A percentile compares a stretch with the other conserved stretches of the same genome.
These are phyloP conservation scores for Eucalyptus pumila DNA, from an alignment of 345 rosid genomes.

Conservation along the genomic window DNA sequence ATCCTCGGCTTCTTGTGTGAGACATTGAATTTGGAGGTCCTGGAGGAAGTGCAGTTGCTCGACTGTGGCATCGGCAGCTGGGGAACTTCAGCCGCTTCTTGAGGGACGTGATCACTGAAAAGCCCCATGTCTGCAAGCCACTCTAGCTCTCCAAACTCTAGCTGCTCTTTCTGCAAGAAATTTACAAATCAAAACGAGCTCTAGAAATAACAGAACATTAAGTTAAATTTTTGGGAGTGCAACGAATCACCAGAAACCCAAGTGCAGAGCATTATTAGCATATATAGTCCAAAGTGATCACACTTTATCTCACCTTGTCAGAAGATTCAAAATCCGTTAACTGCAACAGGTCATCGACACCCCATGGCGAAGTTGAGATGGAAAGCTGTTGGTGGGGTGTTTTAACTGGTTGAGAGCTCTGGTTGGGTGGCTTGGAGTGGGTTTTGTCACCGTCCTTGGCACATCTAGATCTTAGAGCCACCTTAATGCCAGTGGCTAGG, in stretches of 20 bases:
- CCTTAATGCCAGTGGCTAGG: conserved; percentile 85
- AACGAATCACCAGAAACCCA: not conserved
- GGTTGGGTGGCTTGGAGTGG: conserved; percentile 54
- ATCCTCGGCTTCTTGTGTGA: conserved; percentile 73
- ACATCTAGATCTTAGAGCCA: conserved; percentile 62
- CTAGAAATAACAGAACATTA: not conserved
- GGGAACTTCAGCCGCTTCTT: conserved; percentile 83
- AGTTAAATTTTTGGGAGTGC: not conserved
- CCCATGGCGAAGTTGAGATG: conserved; percentile 44
- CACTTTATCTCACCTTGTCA: conserved; percentile 43
- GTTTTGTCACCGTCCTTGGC: conserved; percentile 24
- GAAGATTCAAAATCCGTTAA: conserved; percentile 53
- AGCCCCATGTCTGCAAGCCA: conserved; percentile 82
- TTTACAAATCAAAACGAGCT: not conserved
- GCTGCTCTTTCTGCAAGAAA: conserved; percentile 54
- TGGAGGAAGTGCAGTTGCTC: conserved; percentile 16
- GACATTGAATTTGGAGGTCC: conserved; percentile 33
- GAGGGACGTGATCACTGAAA: conserved; percentile 45
- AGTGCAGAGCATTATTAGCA: not conserved
- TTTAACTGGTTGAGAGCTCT: conserved; percentile 15
- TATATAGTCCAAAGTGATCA: not conserved
- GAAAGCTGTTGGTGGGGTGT: conserved; percentile 31
- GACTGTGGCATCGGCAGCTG: conserved; percentile 43
- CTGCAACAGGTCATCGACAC: conserved; percentile 63
- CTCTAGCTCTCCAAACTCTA: conserved; percentile 69